Base-by-base conservation (phyloP, 192 early-diverging fungal species). In the Coemansia sp. region DNA sequence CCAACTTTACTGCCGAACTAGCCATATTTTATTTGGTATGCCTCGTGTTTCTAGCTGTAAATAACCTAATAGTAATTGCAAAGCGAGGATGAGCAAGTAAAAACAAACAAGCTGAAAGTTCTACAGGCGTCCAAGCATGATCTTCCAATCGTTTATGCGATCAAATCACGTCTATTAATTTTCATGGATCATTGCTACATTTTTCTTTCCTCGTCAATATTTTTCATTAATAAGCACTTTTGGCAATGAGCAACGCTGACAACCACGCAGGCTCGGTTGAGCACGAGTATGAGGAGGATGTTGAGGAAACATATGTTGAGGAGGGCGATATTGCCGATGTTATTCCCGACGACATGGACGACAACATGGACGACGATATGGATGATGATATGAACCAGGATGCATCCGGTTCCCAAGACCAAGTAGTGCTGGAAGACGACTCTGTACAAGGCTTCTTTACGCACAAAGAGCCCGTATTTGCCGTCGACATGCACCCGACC, bases 401-500 rank as follows among this genome's bases (percentile, higher is more conserved):
- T 12, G 60, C 48, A n/a, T 55, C 66, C 2, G 50, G 52, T 1
- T 50, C 39, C 17, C 52, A 67, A 19, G 48, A 55, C 4, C 72
- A 80, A 50, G 47, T 80, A 1, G 29, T 80, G 7, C 50, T 80
- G 5, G 77, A 86, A 29, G 93, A 94, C 70, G 92, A 97, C 65
- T 93, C 93, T n/a, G 81, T 92, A 7, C 90, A 93, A 72, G 93
- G 92, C 9, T 96, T 98, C 75, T 94, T 96, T 60, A 84, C 79
- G 21, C 94, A 98, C 77, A 86, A 89, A 75, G 92, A 95, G 58
- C 88, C 95, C 1, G 93, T 98, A 17, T 97, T 93, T 73, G 70
- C 90, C 37, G 78, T 97, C 11, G 88, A 88, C 22, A 72, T 97
- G 53, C 87, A 93, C 78, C 96, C 94, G 7, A 79, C 75, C 15